These are phyloP conservation scores for Boletales sp. DNA, from an alignment of 768 basidiomycete genomes.

Conservation along the genomic window DNA sequence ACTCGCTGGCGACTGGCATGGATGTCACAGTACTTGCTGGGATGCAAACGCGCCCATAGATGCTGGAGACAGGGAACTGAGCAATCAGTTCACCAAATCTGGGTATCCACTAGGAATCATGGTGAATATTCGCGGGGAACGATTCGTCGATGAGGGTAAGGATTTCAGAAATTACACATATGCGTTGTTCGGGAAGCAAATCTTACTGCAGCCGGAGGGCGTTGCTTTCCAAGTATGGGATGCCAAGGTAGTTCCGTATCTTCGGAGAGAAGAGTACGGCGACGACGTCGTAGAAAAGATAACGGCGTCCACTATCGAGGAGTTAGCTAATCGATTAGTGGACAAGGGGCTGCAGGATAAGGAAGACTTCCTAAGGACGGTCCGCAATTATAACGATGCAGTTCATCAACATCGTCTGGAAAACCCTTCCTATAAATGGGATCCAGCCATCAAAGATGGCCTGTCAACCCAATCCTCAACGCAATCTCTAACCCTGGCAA, in stretches of 20 bases:
- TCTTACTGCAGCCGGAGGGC: slow-evolving; percentile 55
- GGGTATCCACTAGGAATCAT: slow-evolving; percentile 71
- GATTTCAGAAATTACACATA: slow-evolving; percentile 75
- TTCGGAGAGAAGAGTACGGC: slow-evolving; percentile 65
- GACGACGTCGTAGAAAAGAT: slow-evolving; percentile 58
- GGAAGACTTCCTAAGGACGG: slow-evolving; percentile 41
- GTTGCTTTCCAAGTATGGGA: slow-evolving; percentile 69
- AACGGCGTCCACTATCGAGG: slow-evolving; percentile 42
- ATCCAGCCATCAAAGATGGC: slow-evolving; percentile 63
- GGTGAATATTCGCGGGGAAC: slow-evolving; percentile 52
- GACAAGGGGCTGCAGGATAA: slow-evolving; percentile 45
- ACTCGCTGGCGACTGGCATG: slow-evolving; percentile 60
- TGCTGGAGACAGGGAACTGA: slow-evolving; percentile 52
- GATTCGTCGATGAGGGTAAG: slow-evolving; percentile 71
- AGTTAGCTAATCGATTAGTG: slow-evolving; percentile 46
- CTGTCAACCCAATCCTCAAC: slow-evolving; percentile 47
- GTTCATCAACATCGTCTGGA: slow-evolving; percentile 36
- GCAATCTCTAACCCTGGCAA: slow-evolving; percentile 40
- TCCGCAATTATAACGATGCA: slow-evolving; percentile 50
- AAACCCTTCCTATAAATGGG: slow-evolving; percentile 41
- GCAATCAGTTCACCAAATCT: slow-evolving; percentile 72
- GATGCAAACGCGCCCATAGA: slow-evolving; percentile 55
- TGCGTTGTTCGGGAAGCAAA: slow-evolving; percentile 61
- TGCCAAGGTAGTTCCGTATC: slow-evolving; percentile 35
- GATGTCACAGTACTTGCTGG: slow-evolving; percentile 75